phyloP scores from a whole-genome alignment of 139 green algal species.

The Diplosphaera chodatii region DNA sequence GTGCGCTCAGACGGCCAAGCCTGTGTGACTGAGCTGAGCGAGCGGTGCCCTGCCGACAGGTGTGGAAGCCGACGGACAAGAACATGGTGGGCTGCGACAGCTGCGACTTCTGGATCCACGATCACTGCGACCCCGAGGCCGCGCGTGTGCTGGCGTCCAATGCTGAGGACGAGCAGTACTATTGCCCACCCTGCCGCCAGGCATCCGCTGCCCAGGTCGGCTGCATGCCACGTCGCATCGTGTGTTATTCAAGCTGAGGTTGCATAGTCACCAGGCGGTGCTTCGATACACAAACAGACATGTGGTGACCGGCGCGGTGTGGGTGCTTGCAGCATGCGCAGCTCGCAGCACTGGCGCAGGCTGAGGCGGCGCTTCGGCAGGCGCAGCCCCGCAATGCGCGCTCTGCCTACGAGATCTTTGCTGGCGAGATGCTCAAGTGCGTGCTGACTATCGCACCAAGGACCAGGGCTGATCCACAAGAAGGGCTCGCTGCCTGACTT shows the following conservation, averaged over 20 bases:
- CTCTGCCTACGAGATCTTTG: conserved; percentile 19
- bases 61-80: conserved; percentile 17
- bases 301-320: too few species aligned
- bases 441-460: too few species aligned
- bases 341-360: conserved; percentile 5
- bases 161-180: conserved; percentile 9
- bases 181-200: conserved; percentile 16
- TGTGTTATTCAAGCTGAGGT: neutral
- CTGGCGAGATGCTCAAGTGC: conserved; percentile 18
- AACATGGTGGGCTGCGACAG: conserved; percentile 40
- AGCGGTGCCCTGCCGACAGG: neutral
- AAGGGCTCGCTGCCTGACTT: too few species aligned
- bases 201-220: neutral
- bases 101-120: conserved; percentile 30
- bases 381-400: conserved; percentile 15
- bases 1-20: too few species aligned
- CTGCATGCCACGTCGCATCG: neutral
- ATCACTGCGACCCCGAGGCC: conserved; percentile 18
- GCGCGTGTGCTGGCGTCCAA: neutral
- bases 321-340: neutral
- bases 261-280: too few species aligned
- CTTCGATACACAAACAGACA: too few species aligned
- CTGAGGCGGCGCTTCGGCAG: conserved; percentile 6
- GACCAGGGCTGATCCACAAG: too few species aligned
- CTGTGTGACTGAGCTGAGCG: too few species aligned